These are phyloP conservation scores for Oenanthe sinensis DNA, from an alignment of 129 eudicot genomes.

Conservation along the genomic window DNA sequence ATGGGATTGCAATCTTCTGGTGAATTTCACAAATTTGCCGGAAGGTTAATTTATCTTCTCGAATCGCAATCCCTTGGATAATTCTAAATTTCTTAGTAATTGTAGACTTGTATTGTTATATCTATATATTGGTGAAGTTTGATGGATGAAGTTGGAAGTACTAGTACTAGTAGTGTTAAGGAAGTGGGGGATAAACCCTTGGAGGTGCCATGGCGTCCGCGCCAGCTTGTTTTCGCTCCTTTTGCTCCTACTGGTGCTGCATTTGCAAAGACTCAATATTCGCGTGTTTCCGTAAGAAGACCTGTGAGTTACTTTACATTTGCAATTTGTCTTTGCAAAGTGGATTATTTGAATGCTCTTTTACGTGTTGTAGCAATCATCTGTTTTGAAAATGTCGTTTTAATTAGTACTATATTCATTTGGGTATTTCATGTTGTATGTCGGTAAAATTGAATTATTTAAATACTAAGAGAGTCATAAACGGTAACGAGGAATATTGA, in stretches of 20 bases:
- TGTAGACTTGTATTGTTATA: not conserved
- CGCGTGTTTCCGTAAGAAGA: conserved; percentile 47
- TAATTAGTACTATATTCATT: not conserved
- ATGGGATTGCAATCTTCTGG: conserved; percentile 93
- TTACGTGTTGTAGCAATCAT: not conserved
- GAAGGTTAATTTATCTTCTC: conserved; percentile 29
- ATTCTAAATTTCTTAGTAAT: not conserved
- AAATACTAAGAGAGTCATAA: not conserved
- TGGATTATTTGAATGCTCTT: not conserved
- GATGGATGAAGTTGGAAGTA: conserved; percentile 57
- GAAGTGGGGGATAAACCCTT: conserved; percentile 15
- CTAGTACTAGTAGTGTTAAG: conserved; percentile 8
- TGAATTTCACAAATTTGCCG: conserved; percentile 37
- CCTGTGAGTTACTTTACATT: conserved; percentile 49
- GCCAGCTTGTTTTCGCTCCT: conserved; percentile 51
- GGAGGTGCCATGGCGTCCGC: conserved; percentile 59
- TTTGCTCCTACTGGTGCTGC: conserved; percentile 27
- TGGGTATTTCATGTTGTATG: not conserved
- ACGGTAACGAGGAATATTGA: too few species aligned
- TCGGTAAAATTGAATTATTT: not conserved
- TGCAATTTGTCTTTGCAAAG: not conserved
- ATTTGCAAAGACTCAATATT: conserved; percentile 28
- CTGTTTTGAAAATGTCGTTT: not conserved
- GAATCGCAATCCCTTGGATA: conserved; percentile 15
- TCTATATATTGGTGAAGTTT: conserved; percentile 3